Evolutionary conservation across 176 grass and related monocot genomes (phyloP).

Genomic region (Lolium rigidum): DNA sequence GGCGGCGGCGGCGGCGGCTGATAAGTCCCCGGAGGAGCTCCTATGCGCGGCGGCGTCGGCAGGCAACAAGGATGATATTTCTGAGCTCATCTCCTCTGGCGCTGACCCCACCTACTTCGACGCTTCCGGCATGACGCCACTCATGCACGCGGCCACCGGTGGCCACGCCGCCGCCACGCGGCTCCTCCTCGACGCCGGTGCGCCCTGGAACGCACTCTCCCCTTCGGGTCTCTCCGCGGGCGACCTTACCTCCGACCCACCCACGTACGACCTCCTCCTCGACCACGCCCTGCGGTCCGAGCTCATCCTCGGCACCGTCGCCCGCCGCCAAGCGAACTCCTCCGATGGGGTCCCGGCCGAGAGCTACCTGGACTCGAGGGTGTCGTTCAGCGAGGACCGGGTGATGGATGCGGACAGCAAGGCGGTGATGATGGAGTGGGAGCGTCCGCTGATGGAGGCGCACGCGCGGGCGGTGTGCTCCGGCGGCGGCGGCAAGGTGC

Average conservation of each 20-base stretch:
- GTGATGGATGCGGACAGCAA: slow-evolving; percentile 91
- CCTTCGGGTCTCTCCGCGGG: slow-evolving; percentile 66
- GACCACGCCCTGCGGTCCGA: slow-evolving; percentile 86
- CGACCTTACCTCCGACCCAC: slow-evolving; percentile 67
- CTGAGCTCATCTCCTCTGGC: slow-evolving; percentile 52
- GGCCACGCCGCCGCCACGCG: slow-evolving; percentile 57
- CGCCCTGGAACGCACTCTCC: slow-evolving; percentile 86
- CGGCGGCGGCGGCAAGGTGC: slow-evolving; percentile 59
- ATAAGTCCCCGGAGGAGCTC: slow-evolving; percentile 62
- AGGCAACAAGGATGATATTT: slow-evolving; percentile 44
- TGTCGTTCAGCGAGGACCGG: slow-evolving; percentile 83
- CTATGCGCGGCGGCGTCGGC: slow-evolving; percentile 68
- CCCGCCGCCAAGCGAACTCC: slow-evolving; percentile 42
- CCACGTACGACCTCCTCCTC: slow-evolving; percentile 76
- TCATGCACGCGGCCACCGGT: slow-evolving; percentile 77
- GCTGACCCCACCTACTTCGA: slow-evolving; percentile 80
- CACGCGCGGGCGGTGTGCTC: slow-evolving; percentile 84
- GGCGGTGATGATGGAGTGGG: slow-evolving; percentile 98
- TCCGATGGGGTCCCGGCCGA: slow-evolving; percentile 5
- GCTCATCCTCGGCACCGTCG: slow-evolving; percentile 82
- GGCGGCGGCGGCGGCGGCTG: slow-evolving; percentile 53
- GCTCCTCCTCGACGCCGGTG: slow-evolving; percentile 69
- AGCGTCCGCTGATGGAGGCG: slow-evolving; percentile 93
- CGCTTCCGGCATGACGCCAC: slow-evolving; percentile 61
- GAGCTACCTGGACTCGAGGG: slow-evolving; percentile 76